Percentiles rank a stretch among this genome's conserved stretches.
These are phyloP conservation scores for Trifolium fragiferum DNA, from an alignment of 306 rosid genomes.

Conservation along the genomic window DNA sequence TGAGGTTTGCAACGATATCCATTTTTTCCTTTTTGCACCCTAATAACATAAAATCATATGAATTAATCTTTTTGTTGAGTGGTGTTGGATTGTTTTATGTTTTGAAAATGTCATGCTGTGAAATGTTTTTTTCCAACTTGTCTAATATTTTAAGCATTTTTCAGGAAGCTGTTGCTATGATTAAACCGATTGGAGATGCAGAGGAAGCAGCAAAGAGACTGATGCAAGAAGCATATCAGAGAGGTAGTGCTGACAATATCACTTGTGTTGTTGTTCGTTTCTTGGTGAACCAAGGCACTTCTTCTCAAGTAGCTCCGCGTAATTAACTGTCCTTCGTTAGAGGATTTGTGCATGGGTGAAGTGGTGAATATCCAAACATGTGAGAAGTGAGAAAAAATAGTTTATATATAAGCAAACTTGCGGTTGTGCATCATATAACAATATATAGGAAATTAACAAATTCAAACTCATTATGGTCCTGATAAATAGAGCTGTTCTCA, in stretches of 20 bases:
- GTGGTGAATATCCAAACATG: slow-evolving; percentile 35
- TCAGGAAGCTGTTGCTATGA: slow-evolving; percentile 93
- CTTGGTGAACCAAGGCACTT: slow-evolving; percentile 62
- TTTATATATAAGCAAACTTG: slow-evolving; percentile 37
- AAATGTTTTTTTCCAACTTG: background rate
- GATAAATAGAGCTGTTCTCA: slow-evolving; percentile 45
- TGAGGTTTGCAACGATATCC: slow-evolving; percentile 63
- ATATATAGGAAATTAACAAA: slow-evolving; percentile 32
- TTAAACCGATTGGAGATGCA: slow-evolving; percentile 75
- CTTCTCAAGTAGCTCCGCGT: slow-evolving; percentile 55
- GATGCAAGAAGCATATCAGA: slow-evolving; percentile 83
- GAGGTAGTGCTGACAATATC: slow-evolving; percentile 95
- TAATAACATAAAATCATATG: slow-evolving; percentile 19
- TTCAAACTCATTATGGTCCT: slow-evolving; percentile 41
- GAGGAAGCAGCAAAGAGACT: slow-evolving; percentile 90
- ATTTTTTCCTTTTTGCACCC: background rate
- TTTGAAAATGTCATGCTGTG: background rate
- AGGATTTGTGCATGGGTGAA: slow-evolving; percentile 25
- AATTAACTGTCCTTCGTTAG: slow-evolving; percentile 22
- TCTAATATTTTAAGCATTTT: background rate
- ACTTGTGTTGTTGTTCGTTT: slow-evolving; percentile 94
- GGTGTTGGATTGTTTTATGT: background rate
- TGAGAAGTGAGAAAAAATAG: slow-evolving; percentile 27
- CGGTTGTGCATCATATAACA: slow-evolving; percentile 46
- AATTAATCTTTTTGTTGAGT: background rate